Evolutionary conservation across 148 eudicot species (phyloP), one percentile per base, ranked within the genome.

Genomic region (Diospyros kaki): DNA sequence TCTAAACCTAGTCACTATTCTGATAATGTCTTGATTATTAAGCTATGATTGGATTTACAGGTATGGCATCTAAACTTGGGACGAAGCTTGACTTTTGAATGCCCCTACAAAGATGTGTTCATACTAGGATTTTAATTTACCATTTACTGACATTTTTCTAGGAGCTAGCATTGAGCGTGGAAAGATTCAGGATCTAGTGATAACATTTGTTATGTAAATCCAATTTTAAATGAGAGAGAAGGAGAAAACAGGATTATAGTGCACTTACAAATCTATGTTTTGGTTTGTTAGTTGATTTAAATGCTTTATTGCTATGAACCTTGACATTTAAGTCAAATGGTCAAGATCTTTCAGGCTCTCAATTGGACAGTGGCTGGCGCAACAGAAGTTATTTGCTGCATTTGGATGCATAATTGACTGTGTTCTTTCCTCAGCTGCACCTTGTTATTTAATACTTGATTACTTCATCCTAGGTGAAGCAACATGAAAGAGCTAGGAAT

Each of bases 351-450:
- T 17, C 40, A 9, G 46, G 44, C 11, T 14, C 58, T 52, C 43
- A 68, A 50, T 58, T 58, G 28, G 44, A 52, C 55, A 48, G 28
- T 28, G 58, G 59, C 55, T 3, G 15, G 44, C 44, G 28, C 44
- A n/a, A 50, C 52, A 13, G 58, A 28, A 13, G 46, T 53, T 69
- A 28, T 69, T 53, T 69, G 73, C 40, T 53, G 73, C 60, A 53
- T 69, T 69, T 18, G 52, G 6, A 52, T 69, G 48, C 28, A 13
- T 4, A 28, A 38, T 6, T 41, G 41, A 9, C 14, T 5, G 11
- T 52, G 15, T 53, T 69, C 13, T 53, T 12, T 53, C 72, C 60
- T 52, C 17, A 13, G 3, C 9, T 44, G 1, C 46, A 53, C 28
- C 52, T 68, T 53, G 43, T 18, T 52, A 2, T 9, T 40, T 5